Base-by-base conservation (phyloP, 495 filamentous ascomycete genomes). In the Aspergillus sparsus region DNA sequence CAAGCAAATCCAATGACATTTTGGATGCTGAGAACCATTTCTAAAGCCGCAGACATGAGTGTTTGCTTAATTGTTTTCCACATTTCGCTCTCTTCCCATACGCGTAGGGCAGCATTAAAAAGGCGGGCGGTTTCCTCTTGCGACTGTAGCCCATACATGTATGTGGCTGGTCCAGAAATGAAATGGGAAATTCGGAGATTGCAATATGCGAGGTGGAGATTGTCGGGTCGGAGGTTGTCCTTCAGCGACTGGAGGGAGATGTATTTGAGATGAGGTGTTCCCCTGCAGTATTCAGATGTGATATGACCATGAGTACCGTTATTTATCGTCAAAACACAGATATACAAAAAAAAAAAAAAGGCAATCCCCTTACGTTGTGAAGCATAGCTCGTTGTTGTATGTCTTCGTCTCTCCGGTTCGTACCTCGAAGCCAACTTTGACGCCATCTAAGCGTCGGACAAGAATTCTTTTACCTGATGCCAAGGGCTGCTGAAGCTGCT, bases 1-100 rank as follows among this genome's bases (percentile, higher is more conserved):
- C 60, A 60, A 15, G 61, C 63, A 56, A 71, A 13, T 11, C 58
- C 68, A 37, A 71, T 53, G 15, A 71, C 39, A 37, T 68, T 71
- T 18, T 41, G 21, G 33, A 66, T 57, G 21, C 49, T 44, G 16
- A 36, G 15, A 6, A 6, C 1, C 39, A 54, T 49, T 8, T 59
- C 59, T 12, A 58, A n/a, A 1, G 12, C 7, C 36, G 37, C 16
- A 15, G 42, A 12, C 51, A 31, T 33, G 12, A 57, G 35, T 0
- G 46, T 58, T 8, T 34, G 32, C 47, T 42, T 31, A 16, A 61
- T 55, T 12, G 42, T 16, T 1, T 6, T 31, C 50, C 50, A 55
- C 6, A 50, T 31, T 12, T 55, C 41, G 13, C 42, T 49, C 1
- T 16, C 41, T 16, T 49, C 32, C 58, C 58, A 60, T 41, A 27